These are phyloP conservation scores for Hypericum androsaemum DNA, from an alignment of 345 rosid species.

Conservation along the genomic window DNA sequence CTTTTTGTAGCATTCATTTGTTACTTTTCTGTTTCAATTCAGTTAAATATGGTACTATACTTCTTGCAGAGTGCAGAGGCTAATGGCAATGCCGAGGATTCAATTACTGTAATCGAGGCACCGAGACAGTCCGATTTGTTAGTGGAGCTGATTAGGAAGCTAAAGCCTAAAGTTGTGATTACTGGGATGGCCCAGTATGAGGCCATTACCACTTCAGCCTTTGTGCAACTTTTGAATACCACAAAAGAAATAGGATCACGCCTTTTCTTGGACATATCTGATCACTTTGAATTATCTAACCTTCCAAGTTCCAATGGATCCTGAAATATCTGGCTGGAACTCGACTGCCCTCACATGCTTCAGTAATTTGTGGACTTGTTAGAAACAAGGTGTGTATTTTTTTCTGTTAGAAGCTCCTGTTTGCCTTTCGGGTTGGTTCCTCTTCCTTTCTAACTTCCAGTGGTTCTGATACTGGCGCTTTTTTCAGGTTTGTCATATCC, in stretches of 20 bases:
- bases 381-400: conserved; percentile 65
- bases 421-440: not conserved
- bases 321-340: conserved; percentile 67
- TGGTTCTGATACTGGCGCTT: not conserved
- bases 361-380: conserved; percentile 79
- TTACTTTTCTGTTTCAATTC: too few relatives aligned
- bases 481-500: conserved; percentile 80
- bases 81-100: conserved; percentile 36
- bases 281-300: too few relatives aligned
- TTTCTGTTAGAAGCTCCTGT: conserved; percentile 7
- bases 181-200: conserved; percentile 86
- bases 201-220: conserved; percentile 80
- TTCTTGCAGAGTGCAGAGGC: conserved; percentile 32
- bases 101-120: conserved; percentile 76
- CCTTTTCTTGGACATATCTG: conserved; percentile 81
- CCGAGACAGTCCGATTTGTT: conserved; percentile 25
- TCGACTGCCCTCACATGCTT: conserved; percentile 73
- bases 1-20: too few relatives aligned
- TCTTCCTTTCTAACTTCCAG: not conserved
- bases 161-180: conserved; percentile 79
- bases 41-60: too few relatives aligned
- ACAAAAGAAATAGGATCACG: conserved; percentile 70
- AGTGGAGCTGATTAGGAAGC: conserved; percentile 78
- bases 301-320: conserved; percentile 80
- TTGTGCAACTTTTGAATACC: conserved; percentile 69